These are phyloP conservation scores for Stentor coeruleus DNA, from an alignment of 73 alveolate genomes.

Conservation along the genomic window DNA sequence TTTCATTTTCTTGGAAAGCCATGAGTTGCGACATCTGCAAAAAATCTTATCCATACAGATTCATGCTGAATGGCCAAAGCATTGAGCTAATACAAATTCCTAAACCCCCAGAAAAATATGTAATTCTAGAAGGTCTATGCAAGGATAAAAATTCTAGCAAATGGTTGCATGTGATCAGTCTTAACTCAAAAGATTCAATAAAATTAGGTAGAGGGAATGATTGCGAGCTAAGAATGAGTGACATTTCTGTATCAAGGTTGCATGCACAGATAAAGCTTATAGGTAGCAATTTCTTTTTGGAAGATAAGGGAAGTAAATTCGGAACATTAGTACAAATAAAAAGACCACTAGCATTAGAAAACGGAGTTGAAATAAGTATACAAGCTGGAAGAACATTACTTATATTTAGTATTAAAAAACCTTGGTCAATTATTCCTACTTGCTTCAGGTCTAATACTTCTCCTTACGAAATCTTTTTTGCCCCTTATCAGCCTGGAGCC, in stretches of 20 bases:
- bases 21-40: constrained; percentile 90
- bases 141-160: constrained; percentile 19
- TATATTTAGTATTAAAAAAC: background rate
- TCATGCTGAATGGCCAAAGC: constrained; percentile 18
- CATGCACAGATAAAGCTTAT: constrained; percentile 30
- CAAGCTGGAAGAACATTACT: constrained; percentile 31
- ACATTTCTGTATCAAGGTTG: constrained; percentile 42
- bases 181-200: constrained; percentile 8
- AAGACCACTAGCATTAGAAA: constrained; percentile 28
- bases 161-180: constrained; percentile 22
- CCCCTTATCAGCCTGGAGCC: constrained; percentile 1
- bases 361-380: background rate
- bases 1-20: constrained; percentile 59
- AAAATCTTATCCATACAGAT: constrained; percentile 65
- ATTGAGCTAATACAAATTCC: constrained; percentile 44
- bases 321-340: constrained; percentile 32
- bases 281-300: constrained; percentile 8
- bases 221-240: constrained; percentile 41
- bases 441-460: constrained; percentile 19
- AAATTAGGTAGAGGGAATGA: constrained; percentile 49
- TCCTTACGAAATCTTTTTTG: background rate
- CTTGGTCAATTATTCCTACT: constrained; percentile 26
- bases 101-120: constrained; percentile 30
- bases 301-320: constrained; percentile 30
- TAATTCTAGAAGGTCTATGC: constrained; percentile 27